Conservation (phyloP, 495 filamentous ascomycete species). For the Trichocladium uniseriatum region DNA sequence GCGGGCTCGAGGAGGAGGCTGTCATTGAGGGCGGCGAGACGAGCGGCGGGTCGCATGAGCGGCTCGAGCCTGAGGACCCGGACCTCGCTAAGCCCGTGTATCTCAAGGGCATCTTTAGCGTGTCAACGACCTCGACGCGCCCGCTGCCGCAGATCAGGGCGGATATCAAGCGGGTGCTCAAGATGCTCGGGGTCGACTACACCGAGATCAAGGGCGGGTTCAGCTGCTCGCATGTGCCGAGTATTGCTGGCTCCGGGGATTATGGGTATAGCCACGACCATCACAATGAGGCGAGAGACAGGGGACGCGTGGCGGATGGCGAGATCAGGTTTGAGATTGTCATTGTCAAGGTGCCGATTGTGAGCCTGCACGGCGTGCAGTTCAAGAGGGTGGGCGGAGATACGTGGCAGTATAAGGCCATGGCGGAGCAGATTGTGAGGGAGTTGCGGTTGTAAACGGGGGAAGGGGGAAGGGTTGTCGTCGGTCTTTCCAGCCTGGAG, state of each 20-base stretch:
- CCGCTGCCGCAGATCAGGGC: slow-evolving; percentile 72
- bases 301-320: slow-evolving; percentile 42
- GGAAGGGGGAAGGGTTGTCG: not conserved
- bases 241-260: slow-evolving; percentile 44
- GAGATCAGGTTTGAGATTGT: slow-evolving; percentile 89
- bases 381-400: slow-evolving; percentile 96
- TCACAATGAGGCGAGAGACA: slow-evolving; percentile 17
- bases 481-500: not conserved
- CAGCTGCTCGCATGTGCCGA: slow-evolving; percentile 75
- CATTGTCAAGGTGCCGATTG: slow-evolving; percentile 93
- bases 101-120: slow-evolving; percentile 95
- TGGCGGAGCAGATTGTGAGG: slow-evolving; percentile 89
- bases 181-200: slow-evolving; percentile 79
- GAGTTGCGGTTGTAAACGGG: slow-evolving; percentile 56
- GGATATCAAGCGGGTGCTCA: slow-evolving; percentile 88
- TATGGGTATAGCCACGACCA: slow-evolving; percentile 11
- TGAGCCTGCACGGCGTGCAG: slow-evolving; percentile 90
- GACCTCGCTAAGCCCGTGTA: slow-evolving; percentile 82
- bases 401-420: slow-evolving; percentile 96
- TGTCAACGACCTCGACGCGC: slow-evolving; percentile 90
- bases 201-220: slow-evolving; percentile 92
- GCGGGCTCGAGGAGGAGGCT: slow-evolving; percentile 22
- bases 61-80: slow-evolving; percentile 42
- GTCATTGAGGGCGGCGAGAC: slow-evolving; percentile 27
- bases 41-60: slow-evolving; percentile 44